These are phyloP conservation scores for Aspergillus ellipticus DNA, from an alignment of 495 filamentous ascomycete genomes.

Conservation along the genomic window DNA sequence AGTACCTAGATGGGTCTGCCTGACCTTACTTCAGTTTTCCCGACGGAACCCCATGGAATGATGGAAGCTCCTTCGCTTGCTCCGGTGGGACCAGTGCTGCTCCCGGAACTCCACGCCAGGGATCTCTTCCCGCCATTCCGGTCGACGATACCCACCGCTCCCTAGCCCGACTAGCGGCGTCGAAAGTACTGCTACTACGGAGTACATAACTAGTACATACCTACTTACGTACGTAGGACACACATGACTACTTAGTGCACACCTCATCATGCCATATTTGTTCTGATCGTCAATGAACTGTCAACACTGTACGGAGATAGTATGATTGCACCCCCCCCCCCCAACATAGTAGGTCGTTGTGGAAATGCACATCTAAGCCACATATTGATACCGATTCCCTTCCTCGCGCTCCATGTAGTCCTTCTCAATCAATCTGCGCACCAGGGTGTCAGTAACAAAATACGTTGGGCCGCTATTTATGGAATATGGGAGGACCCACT, in stretches of 20 bases:
- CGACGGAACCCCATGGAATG: neutral
- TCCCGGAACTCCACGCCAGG: neutral
- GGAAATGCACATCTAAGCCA: constrained; percentile 56
- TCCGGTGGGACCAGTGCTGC: neutral
- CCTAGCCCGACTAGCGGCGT: too few relatives aligned
- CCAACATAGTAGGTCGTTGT: neutral
- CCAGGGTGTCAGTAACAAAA: constrained; percentile 7
- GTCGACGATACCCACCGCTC: too few relatives aligned
- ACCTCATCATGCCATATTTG: neutral
- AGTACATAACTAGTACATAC: too few relatives aligned
- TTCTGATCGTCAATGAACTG: neutral
- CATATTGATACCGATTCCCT: constrained; percentile 71
- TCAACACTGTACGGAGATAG: neutral
- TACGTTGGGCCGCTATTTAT: neutral
- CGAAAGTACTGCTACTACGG: neutral
- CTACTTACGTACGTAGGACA: too few relatives aligned
- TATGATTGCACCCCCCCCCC: neutral
- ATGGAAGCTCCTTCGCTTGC: neutral
- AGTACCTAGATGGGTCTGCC: neutral
- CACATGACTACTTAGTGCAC: neutral
- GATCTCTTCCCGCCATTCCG: neutral
- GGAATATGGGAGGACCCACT: constrained; percentile 50
- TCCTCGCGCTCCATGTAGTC: constrained; percentile 89
- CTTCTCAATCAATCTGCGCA: constrained; percentile 79
- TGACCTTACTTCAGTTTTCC: neutral